Evolutionary conservation across 2,329 filamentous ascomycete species (phyloP), one percentile per base, ranked within the genome.

Genomic region (Trichoderma sp.): DNA sequence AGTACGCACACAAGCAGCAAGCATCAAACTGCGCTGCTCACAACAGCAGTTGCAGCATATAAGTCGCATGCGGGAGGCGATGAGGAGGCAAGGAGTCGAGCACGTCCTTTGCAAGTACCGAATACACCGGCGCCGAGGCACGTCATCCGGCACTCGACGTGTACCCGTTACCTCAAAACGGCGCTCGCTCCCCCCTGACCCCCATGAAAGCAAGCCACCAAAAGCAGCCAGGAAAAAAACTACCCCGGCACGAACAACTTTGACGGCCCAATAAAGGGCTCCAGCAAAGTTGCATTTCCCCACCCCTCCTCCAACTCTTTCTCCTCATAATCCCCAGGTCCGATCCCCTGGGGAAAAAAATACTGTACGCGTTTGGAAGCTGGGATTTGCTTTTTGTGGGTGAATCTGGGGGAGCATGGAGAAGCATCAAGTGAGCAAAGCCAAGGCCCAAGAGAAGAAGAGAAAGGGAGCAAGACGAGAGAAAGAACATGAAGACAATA

Each of bases 51-150:
- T 19, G 55, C 33, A 19, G 49, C 49, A 49, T 64, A n/a, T 56
- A 64, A 56, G 49, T 64, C 52, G 49, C 49, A 56, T 64, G 33
- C 49, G 52, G 53, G 53, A 56, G 19, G 52, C 40, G 52, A 64
- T 31, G 61, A 56, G 61, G 14, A 29, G 21, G 40, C 14, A 52
- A 40, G 61, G 31, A n/a, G 31, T 19, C 14, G 4, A 11, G 27
- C 53, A 14, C 5, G 29, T 19, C 19, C 24, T 21, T 13, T 35
- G 19, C 31, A 57, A 57, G 55, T 57, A 57, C 31, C 29, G 47
- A 21, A 10, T 57, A 57, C 29, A 31, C 47, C 21, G 31, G 61
- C 52, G 35, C 61, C n/a, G 47, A 49, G 47, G 47, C 33, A 47
- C 19, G 31, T 35, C 61, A 56, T 52, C 61, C 61, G 61, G 61